phyloP scores from a whole-genome alignment of 192 early-diverging fungal genomes.

The Backusella morwellensis region DNA sequence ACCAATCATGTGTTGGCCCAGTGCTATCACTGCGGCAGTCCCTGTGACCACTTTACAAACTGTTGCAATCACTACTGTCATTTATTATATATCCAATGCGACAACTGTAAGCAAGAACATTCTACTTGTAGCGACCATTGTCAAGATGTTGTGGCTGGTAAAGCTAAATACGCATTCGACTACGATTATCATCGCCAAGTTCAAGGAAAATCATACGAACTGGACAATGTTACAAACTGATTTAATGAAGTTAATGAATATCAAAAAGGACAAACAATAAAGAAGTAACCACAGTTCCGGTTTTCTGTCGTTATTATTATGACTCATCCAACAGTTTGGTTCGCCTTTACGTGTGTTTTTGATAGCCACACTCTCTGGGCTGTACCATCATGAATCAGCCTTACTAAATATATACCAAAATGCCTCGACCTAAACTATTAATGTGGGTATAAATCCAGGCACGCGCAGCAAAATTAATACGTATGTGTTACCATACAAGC shows the following conservation, averaged over 20 bases:
- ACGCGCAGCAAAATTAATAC: not conserved
- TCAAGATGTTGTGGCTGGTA: slow-evolving; percentile 32
- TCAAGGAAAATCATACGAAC: not conserved
- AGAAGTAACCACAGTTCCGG: not conserved
- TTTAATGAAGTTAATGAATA: not conserved
- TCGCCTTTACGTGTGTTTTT: not conserved
- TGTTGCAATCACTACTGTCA: slow-evolving; percentile 68
- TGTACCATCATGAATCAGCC: not conserved
- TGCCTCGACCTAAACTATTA: not conserved
- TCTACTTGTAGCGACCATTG: slow-evolving; percentile 46
- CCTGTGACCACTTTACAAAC: slow-evolving; percentile 65
- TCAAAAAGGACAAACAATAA: not conserved
- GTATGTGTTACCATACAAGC: not conserved
- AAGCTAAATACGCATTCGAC: slow-evolving; percentile 8
- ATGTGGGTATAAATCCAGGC: not conserved
- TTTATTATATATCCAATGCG: slow-evolving; percentile 70
- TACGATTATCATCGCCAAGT: slow-evolving; percentile 36
- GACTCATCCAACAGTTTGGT: not conserved
- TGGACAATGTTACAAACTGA: not conserved
- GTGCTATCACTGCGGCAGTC: slow-evolving; percentile 67
- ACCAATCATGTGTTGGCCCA: slow-evolving; percentile 59
- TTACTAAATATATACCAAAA: not conserved
- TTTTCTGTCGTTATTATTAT: not conserved
- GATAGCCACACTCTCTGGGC: not conserved
- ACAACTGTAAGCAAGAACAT: slow-evolving; percentile 42